Evolutionary conservation across 768 basidiomycete genomes (phyloP).

Genomic region (Gymnopilus dilepis): DNA sequence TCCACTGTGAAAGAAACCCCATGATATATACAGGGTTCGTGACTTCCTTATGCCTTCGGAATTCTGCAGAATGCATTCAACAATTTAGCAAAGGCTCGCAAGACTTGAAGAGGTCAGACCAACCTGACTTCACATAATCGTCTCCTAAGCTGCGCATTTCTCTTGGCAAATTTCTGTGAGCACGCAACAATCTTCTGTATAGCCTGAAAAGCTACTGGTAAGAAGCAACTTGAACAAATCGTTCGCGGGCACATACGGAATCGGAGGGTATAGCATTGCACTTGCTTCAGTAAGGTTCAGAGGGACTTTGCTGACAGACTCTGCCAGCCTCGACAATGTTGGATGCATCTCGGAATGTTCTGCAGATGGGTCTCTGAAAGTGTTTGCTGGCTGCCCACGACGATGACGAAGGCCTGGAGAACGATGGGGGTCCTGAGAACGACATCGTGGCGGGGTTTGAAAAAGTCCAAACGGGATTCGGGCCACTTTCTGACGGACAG

Average conservation of each 20-base stretch:
- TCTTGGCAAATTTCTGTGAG: conserved; percentile 70
- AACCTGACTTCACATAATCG: conserved; percentile 83
- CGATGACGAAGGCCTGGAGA: neutral
- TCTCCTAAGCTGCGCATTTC: conserved; percentile 90
- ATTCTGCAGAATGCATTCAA: conserved; percentile 57
- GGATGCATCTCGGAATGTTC: conserved; percentile 40
- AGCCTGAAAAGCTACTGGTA: conserved; percentile 51
- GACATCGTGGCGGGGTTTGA: no score
- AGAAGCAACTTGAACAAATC: neutral
- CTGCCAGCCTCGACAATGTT: conserved; percentile 53
- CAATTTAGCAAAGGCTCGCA: neutral
- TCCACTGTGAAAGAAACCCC: conserved; percentile 96
- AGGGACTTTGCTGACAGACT: conserved; percentile 60
- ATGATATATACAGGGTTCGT: conserved; percentile 92
- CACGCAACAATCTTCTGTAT: conserved; percentile 80
- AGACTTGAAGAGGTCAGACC: conserved; percentile 12
- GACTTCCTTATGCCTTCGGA: conserved; percentile 77
- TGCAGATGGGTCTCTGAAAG: neutral
- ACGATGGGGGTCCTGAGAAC: neutral
- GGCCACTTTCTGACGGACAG: no score
- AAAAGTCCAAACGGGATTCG: no score
- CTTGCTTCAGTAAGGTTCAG: conserved; percentile 67
- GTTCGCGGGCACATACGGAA: conserved; percentile 64
- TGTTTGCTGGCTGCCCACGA: neutral
- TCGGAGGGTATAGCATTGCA: conserved; percentile 76